Base-by-base conservation (phyloP, 2,329 filamentous ascomycete genomes). In the Geosmithia putterillii region DNA sequence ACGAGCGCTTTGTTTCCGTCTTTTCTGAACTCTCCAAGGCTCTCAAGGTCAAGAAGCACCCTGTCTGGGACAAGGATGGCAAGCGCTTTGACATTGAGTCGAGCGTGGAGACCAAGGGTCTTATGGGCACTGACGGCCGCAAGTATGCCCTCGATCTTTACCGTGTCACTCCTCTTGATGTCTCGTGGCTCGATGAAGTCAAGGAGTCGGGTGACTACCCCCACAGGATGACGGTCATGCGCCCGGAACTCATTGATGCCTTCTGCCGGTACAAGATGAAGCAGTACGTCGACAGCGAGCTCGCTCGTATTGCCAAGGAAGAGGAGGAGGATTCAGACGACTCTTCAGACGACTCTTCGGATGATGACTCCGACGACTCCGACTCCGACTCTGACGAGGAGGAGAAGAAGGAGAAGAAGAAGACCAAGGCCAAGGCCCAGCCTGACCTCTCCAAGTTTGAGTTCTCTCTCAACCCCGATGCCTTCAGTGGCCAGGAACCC, bases 101-200 rank as follows among this genome's bases (percentile, higher is more conserved):
- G 36, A 96, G 89, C 55, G 89, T 98, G 14, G 92, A 98, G 65
- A 98, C 92, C 43, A 98, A 98, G 70, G 92, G 92, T 43, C 71
- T 98, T n/a, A 72, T 98, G 53, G 92, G 92, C 40, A 98, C 92
- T 1, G 92, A 98, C 57, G 92, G 89, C 34, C 79, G 92, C 54
- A 95, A 95, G 61, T 98, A 98, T 58, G 86, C 95, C n/a, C 76
- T 98, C 42, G 92, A 98, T 56, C 69, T 98, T 43, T 98, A 98
- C 69, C 81, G 92, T 45, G 83, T 96, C 50, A 94, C 92, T 3
- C 92, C 92, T 6, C 67, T 96, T 45, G 92, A 98, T 61, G 80
- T 95, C 44, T 64, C 74, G 19, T 98, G 94, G 89, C 73, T 95
- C 52, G 90, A 98, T 43, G 68, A 71, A 48, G 58, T 67, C 44